Evolutionary conservation across 345 rosid genomes (phyloP).

Genomic region (Murraya koenigii): DNA sequence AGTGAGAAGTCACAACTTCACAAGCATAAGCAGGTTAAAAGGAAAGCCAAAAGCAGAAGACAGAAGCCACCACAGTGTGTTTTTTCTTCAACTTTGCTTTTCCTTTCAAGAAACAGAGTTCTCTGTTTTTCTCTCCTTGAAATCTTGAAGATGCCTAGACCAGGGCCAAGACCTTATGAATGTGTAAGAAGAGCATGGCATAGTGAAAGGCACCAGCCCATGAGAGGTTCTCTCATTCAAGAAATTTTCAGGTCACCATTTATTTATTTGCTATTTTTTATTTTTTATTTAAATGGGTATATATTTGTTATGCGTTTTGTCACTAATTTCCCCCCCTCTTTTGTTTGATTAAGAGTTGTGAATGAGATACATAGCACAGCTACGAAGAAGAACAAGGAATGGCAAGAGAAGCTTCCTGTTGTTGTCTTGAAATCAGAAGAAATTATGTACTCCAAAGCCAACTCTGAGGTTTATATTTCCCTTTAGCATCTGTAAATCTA

Average conservation of each 20-base stretch:
- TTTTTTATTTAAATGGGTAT: neutral
- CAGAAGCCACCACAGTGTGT: constrained; percentile 11
- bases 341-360: constrained; percentile 40
- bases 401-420: constrained; percentile 74
- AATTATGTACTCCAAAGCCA: constrained; percentile 73
- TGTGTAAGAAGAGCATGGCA: constrained; percentile 78
- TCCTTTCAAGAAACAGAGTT: constrained; percentile 22
- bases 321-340: neutral
- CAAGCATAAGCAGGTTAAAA: constrained; percentile 2
- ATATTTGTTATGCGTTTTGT: neutral
- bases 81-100: constrained; percentile 6
- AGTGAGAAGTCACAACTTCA: constrained; percentile 11
- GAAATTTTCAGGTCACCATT: constrained; percentile 57
- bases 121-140: constrained; percentile 4
- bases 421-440: constrained; percentile 73
- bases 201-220: constrained; percentile 77
- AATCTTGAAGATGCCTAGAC: constrained; percentile 56
- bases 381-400: constrained; percentile 70
- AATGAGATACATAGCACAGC: constrained; percentile 48
- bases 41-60: constrained; percentile 27
- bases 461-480: constrained; percentile 49
- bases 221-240: constrained; percentile 69
- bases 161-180: constrained; percentile 73
- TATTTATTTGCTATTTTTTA: neutral
- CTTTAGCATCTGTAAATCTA: neutral